Evolutionary conservation across 2,329 filamentous ascomycete genomes (phyloP).

Genomic region (Trematosphaeria pertusa): DNA sequence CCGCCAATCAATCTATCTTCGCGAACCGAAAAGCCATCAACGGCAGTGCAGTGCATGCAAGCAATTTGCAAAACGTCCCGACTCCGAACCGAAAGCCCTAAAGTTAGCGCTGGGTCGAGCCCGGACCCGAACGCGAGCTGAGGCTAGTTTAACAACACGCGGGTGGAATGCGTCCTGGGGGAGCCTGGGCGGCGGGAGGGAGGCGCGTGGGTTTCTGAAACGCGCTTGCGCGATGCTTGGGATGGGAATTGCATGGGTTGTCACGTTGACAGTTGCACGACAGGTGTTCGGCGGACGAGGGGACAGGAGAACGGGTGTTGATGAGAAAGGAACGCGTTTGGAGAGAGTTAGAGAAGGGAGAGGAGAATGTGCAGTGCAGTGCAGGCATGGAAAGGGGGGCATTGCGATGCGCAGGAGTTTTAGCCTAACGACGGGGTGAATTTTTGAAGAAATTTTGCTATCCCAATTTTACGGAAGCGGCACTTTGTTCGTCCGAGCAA

Average conservation of each 20-base stretch:
- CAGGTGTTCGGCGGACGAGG: background rate
- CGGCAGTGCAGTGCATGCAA: constrained; percentile 6
- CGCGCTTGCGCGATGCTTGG: constrained; percentile 1
- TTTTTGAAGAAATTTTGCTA: background rate
- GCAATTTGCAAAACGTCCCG: no score
- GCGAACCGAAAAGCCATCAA: constrained; percentile 8
- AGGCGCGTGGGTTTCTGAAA: constrained; percentile 8
- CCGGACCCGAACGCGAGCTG: constrained; percentile 8
- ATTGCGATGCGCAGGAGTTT: background rate
- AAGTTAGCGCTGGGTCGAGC: no score
- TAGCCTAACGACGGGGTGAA: background rate
- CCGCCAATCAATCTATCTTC: constrained; percentile 6
- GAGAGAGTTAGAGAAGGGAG: background rate
- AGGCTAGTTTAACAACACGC: constrained; percentile 7
- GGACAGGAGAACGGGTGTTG: background rate
- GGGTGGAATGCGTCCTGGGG: background rate
- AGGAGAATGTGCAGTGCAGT: background rate
- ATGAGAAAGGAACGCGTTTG: background rate
- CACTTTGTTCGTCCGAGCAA: constrained; percentile 13
- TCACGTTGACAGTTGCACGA: no score
- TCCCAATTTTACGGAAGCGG: background rate
- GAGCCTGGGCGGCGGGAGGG: background rate
- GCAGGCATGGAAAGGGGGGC: background rate
- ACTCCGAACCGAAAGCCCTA: no score
- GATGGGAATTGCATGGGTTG: background rate